Percentiles rank a stretch among this genome's conserved stretches.
Evolutionary conservation across 2,329 filamentous ascomycete species (phyloP).

Genomic region (Colletotrichum brevisporum): DNA sequence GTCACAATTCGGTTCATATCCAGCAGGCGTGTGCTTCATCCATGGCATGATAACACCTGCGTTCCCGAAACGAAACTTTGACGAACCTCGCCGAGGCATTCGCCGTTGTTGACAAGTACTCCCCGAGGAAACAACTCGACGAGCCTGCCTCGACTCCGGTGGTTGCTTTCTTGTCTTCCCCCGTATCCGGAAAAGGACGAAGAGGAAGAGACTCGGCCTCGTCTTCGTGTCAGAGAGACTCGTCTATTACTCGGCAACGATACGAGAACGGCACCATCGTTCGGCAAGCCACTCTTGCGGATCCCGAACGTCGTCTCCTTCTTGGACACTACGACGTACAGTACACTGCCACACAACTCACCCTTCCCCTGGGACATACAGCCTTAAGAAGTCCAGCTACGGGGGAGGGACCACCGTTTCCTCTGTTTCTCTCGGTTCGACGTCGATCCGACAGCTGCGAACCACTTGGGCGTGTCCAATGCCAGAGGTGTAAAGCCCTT

Average conservation of each 20-base stretch:
- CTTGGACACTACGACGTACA: slow-evolving; percentile 17
- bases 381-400: slow-evolving; percentile 25
- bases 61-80: slow-evolving; percentile 44
- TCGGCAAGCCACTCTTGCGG: slow-evolving; percentile 21
- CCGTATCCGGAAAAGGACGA: too few species aligned
- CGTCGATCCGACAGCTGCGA: slow-evolving; percentile 41
- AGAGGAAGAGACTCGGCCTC: too few species aligned
- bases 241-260: slow-evolving; percentile 10
- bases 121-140: slow-evolving; percentile 43
- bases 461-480: slow-evolving; percentile 42
- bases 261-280: slow-evolving; percentile 24
- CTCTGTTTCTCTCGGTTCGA: slow-evolving; percentile 43
- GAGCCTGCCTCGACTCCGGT: slow-evolving; percentile 36
- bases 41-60: slow-evolving; percentile 39
- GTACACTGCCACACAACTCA: slow-evolving; percentile 16
- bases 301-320: slow-evolving; percentile 20
- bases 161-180: too few species aligned
- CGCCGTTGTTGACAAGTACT: slow-evolving; percentile 19
- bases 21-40: slow-evolving; percentile 30
- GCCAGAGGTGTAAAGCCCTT: slow-evolving; percentile 43
- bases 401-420: slow-evolving; percentile 25
- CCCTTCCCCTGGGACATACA: slow-evolving; percentile 27
- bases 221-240: slow-evolving; percentile 1
- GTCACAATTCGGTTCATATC: slow-evolving; percentile 33
- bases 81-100: slow-evolving; percentile 23